These are phyloP conservation scores for Sorghum bicolor DNA, from an alignment of 176 grass and related monocot genomes.

Conservation along the genomic window DNA sequence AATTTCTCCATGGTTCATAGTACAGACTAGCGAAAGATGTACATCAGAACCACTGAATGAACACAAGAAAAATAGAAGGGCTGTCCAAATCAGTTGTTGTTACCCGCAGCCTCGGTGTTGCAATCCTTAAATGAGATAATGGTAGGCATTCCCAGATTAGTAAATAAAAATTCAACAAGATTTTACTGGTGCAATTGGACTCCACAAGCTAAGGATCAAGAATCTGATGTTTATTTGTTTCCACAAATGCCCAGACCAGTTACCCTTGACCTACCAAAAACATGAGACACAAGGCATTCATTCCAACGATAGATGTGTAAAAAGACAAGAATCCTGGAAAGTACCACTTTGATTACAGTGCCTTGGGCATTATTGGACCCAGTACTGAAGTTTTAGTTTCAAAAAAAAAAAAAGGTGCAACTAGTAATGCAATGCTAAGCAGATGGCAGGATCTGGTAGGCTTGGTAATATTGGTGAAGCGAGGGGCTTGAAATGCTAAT, in stretches of 20 bases:
- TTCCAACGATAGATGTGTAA: not conserved
- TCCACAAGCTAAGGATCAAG: not conserved
- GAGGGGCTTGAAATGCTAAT: constrained; percentile 3
- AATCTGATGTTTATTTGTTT: not conserved
- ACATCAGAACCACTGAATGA: not conserved
- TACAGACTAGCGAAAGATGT: not conserved
- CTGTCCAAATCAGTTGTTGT: not conserved
- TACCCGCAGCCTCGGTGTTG: not conserved
- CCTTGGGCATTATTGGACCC: not conserved
- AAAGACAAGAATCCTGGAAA: not conserved
- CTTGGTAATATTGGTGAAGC: not conserved
- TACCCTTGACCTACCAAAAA: not conserved
- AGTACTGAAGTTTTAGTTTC: not conserved
- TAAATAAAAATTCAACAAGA: not conserved
- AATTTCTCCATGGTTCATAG: not conserved
- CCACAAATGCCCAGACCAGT: not conserved
- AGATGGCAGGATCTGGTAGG: not conserved
- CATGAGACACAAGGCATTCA: not conserved
- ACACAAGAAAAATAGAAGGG: not conserved
- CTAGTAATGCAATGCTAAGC: constrained; percentile 12
- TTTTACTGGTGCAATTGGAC: not conserved
- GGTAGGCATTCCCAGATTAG: not conserved
- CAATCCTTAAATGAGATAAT: not conserved
- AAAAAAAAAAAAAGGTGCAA: no score
- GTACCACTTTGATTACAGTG: not conserved